These are phyloP conservation scores for Phytophthora vignae DNA, from an alignment of 352 stramenopile genomes.

Conservation along the genomic window DNA sequence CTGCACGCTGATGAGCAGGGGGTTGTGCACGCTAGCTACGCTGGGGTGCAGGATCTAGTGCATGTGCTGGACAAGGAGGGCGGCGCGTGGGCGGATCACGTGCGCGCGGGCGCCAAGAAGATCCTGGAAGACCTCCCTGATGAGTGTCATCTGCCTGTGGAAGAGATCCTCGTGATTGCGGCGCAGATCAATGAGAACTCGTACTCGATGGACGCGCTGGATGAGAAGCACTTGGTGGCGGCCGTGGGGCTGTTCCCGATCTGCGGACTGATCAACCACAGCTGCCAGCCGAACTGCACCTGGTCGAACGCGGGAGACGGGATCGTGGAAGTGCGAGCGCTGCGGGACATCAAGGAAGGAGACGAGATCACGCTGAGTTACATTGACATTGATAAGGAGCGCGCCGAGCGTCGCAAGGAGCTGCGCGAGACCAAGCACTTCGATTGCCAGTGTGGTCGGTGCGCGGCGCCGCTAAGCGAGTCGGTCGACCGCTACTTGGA, in stretches of 20 bases:
- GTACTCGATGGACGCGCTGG: constrained; percentile 52
- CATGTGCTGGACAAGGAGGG: constrained; percentile 45
- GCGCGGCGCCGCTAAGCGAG: constrained; percentile 34
- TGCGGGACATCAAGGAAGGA: constrained; percentile 46
- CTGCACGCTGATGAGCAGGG: constrained; percentile 30
- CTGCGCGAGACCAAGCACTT: constrained; percentile 61
- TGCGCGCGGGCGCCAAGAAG: constrained; percentile 37
- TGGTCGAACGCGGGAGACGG: constrained; percentile 56
- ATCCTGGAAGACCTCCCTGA: constrained; percentile 47
- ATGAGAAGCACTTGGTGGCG: constrained; percentile 46
- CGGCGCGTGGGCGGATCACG: constrained; percentile 40
- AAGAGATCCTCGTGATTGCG: constrained; percentile 53
- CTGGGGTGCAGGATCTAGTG: constrained; percentile 47
- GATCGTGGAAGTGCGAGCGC: constrained; percentile 43
- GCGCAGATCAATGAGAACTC: constrained; percentile 66
- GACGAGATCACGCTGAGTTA: constrained; percentile 63
- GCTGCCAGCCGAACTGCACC: constrained; percentile 54
- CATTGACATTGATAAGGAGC: constrained; percentile 56
- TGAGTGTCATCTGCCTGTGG: constrained; percentile 47
- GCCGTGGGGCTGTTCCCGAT: constrained; percentile 56
- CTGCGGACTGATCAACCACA: constrained; percentile 59
- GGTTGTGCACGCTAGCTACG: constrained; percentile 33
- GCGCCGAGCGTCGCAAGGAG: constrained; percentile 40
- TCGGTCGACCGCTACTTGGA: constrained; percentile 51
- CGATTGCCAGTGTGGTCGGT: constrained; percentile 54